Conservation (phyloP, 257 asterid species). For the Ilex asprella region DNA sequence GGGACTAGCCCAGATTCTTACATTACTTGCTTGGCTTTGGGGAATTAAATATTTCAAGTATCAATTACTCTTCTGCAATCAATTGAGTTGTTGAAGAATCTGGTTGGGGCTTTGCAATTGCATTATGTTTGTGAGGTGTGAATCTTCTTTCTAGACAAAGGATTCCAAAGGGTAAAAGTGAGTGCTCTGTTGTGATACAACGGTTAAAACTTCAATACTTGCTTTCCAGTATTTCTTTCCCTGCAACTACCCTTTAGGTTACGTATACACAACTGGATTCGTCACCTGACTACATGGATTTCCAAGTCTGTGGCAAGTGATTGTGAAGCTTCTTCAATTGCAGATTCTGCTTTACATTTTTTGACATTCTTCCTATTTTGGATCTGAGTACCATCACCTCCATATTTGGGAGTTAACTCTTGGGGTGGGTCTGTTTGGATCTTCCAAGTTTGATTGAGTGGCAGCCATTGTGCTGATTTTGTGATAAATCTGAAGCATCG, state of each 20-base stretch:
- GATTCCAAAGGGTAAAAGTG: constrained; percentile 12
- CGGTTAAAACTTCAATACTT: constrained; percentile 14
- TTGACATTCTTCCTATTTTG: neutral
- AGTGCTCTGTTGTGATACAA: constrained; percentile 6
- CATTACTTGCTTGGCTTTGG: too few species aligned
- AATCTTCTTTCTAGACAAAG: neutral
- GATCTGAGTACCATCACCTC: neutral
- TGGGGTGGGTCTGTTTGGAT: neutral
- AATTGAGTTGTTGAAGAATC: too few species aligned
- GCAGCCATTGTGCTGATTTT: neutral
- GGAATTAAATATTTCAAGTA: too few species aligned
- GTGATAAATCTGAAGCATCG: constrained; percentile 22
- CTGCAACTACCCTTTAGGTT: constrained; percentile 7
- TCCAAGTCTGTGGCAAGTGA: too few species aligned
- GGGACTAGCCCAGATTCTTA: too few species aligned
- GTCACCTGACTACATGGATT: neutral
- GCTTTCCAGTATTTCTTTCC: constrained; percentile 6
- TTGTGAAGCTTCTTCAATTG: too few species aligned
- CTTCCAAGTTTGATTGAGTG: neutral
- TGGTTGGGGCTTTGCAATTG: too few species aligned
- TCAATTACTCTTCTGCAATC: too few species aligned
- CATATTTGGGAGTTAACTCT: neutral
- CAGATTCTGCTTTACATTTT: too few species aligned
- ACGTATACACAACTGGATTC: neutral
- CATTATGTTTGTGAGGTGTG: too few species aligned